These are phyloP conservation scores for Dactylella cylindrospora DNA, from an alignment of 2,329 filamentous ascomycete species.

Conservation along the genomic window DNA sequence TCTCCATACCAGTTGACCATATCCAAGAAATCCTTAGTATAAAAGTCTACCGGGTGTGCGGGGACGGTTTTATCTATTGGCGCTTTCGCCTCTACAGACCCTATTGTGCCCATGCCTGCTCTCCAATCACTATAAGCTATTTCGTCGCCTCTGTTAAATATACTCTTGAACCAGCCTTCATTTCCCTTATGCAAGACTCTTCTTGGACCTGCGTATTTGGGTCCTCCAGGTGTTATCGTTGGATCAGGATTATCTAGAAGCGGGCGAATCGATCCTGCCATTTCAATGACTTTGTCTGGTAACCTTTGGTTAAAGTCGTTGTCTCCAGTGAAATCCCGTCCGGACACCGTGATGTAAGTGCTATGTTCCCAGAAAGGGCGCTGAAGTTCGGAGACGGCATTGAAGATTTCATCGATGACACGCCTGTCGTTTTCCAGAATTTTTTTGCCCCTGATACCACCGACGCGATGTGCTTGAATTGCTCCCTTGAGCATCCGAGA, in stretches of 20 bases:
- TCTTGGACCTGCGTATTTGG: conserved; percentile 3
- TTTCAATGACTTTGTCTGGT: conserved; percentile 14
- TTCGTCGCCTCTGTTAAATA: conserved; percentile 4
- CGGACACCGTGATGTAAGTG: conserved; percentile 11
- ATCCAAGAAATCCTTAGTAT: conserved; percentile 18
- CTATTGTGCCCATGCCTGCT: background rate
- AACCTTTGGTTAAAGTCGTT: conserved; percentile 2
- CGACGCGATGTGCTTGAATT: too few relatives aligned
- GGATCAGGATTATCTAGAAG: conserved; percentile 8
- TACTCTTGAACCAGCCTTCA: conserved; percentile 22
- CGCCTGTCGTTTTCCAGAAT: too few relatives aligned
- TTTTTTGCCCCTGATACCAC: too few relatives aligned
- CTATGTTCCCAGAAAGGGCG: conserved; percentile 36
- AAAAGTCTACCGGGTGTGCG: conserved; percentile 15
- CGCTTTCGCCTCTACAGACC: background rate
- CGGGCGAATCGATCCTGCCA: background rate
- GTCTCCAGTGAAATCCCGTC: background rate
- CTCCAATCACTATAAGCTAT: conserved; percentile 16
- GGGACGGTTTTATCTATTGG: conserved; percentile 8
- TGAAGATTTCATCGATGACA: background rate
- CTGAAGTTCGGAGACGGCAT: background rate
- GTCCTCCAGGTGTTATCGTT: background rate
- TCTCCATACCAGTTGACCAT: conserved; percentile 29
- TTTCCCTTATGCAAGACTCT: conserved; percentile 14
- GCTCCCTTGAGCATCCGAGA: too few relatives aligned